Conservation (phyloP, 139 green algal genomes). For the Bryopsis sp. region DNA sequence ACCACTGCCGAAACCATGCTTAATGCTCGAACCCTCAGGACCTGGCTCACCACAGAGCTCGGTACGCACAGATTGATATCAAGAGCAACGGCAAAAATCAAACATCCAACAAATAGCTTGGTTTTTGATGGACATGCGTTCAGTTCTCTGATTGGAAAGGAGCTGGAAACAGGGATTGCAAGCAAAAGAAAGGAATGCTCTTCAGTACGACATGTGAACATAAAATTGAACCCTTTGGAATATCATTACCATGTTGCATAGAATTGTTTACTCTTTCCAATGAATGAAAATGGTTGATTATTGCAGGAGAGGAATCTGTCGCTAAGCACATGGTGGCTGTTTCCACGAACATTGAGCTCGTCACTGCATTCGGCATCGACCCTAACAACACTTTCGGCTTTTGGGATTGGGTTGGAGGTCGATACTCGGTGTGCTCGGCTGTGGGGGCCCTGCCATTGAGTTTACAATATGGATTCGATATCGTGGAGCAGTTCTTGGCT, state of each 20-base stretch:
- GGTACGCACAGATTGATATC: conserved; percentile 27
- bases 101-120: too few species aligned
- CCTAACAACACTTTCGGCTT: conserved; percentile 97
- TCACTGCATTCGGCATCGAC: conserved; percentile 98
- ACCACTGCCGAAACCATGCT: conserved; percentile 99
- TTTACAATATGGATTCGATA: conserved; percentile 94
- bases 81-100: not conserved
- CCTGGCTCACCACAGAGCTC: conserved; percentile 72
- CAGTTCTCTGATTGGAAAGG: too few species aligned
- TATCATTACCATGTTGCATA: too few species aligned
- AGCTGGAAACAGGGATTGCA: too few species aligned
- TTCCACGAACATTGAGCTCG: conserved; percentile 95
- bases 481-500: conserved; percentile 76
- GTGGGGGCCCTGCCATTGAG: conserved; percentile 91
- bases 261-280: too few species aligned
- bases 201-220: too few species aligned
- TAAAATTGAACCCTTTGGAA: too few species aligned
- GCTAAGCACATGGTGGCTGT: conserved; percentile 99
- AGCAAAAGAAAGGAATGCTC: too few species aligned
- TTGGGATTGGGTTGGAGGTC: conserved; percentile 96
- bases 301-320: conserved; percentile 65
- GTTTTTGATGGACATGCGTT: too few species aligned
- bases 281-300: too few species aligned
- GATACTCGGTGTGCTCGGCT: conserved; percentile 92
- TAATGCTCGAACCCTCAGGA: conserved; percentile 90